Evolutionary conservation across 306 rosid species (phyloP), one percentile per base, ranked within the genome.

Genomic region (Rosa chinensis): DNA sequence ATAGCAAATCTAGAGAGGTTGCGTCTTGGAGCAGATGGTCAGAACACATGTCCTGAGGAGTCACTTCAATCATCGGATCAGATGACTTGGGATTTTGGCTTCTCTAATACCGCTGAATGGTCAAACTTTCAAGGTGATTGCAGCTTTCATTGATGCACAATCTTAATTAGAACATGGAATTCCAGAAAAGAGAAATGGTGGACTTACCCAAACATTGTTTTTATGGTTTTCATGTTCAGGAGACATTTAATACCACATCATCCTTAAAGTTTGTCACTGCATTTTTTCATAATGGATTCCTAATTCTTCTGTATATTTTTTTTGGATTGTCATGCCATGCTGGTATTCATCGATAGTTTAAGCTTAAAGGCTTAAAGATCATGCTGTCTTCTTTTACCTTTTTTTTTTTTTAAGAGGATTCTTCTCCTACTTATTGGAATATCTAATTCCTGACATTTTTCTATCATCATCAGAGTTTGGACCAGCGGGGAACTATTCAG

Each of bases 1-100:
- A 56, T 74, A 8, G 68, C 39, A 74, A 59, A 74, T 43, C 61
- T 74, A 23, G 78, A 74, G 44, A 56, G 78, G 68, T 40, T 74
- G 5, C 16, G 39, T 42, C 9, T 56, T 56, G 78, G 25, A 56
- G 0, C 14, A 44, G 78, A 42, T 74, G 39, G 52, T 55, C 52
- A 32, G 48, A 56, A n/a, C 39, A 23, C 58, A 47, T 70, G 74
- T 25, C 32, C 58, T 2, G 48, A 44, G 55, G 74, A 70, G 58
- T 23, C 74, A 50, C 74, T 25, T 70, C 74, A 17, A 43, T 42
- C 23, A 56, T 74, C 67, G 4, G 77, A 45, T 6, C 77, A 73
- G 35, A 21, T 40, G 43, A 39, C 50, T 10, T 74, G 78, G 78
- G 25, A 39, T 74, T 74, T 42, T 17, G 55, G 78, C 42, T 44